These are phyloP conservation scores for Lentinula aciculospora DNA, from an alignment of 768 basidiomycete species.

Conservation along the genomic window DNA sequence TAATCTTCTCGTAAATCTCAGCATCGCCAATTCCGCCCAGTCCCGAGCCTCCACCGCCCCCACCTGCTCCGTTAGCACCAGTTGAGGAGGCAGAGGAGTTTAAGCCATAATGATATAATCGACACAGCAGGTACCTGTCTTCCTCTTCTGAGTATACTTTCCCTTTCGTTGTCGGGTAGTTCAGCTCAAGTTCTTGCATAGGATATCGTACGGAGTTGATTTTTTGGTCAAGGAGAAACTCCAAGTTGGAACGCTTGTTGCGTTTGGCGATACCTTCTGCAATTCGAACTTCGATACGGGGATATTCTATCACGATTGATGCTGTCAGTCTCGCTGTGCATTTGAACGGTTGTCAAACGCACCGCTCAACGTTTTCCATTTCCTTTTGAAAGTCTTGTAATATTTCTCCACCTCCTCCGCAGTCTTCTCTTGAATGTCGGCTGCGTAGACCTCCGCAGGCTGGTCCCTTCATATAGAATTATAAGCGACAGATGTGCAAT, in stretches of 20 bases:
- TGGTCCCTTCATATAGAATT: slow-evolving; percentile 44
- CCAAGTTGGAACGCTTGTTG: slow-evolving; percentile 76
- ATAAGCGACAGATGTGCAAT: not conserved
- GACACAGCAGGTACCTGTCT: slow-evolving; percentile 89
- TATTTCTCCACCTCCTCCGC: slow-evolving; percentile 75
- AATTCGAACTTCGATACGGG: slow-evolving; percentile 79
- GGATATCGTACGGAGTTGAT: slow-evolving; percentile 81
- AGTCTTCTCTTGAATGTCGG: slow-evolving; percentile 82
- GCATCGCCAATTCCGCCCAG: slow-evolving; percentile 26
- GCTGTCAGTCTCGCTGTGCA: not conserved
- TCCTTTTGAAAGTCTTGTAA: slow-evolving; percentile 80
- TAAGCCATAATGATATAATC: slow-evolving; percentile 88
- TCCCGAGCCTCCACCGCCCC: not conserved
- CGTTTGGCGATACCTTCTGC: slow-evolving; percentile 87
- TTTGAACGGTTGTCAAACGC: slow-evolving; percentile 14
- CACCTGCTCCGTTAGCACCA: not conserved
- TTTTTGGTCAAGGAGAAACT: slow-evolving; percentile 74
- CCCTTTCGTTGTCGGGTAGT: slow-evolving; percentile 93
- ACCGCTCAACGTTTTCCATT: slow-evolving; percentile 84
- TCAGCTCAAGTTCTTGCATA: slow-evolving; percentile 95
- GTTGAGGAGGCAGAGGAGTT: slow-evolving; percentile 27
- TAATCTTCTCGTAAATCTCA: slow-evolving; percentile 92
- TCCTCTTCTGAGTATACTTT: slow-evolving; percentile 97
- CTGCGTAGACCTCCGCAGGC: slow-evolving; percentile 61
- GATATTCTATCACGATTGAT: slow-evolving; percentile 47